A percentile compares a stretch with the other conserved stretches of the same genome.
These are phyloP conservation scores for Yamadazyma oceani DNA, from an alignment of 1,139 yeast genomes.

Conservation along the genomic window DNA sequence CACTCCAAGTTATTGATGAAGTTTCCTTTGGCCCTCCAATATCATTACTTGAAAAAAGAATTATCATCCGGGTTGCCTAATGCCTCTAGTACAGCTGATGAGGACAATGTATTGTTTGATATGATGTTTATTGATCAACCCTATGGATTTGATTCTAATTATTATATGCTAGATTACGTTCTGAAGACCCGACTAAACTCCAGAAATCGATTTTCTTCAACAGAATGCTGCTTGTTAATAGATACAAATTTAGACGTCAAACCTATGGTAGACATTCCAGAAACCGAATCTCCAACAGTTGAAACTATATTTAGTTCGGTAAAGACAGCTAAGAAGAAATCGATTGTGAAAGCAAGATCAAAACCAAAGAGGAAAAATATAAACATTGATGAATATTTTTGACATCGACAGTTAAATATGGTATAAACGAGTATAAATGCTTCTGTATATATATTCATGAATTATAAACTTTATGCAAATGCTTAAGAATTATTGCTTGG, in stretches of 20 bases:
- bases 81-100: not conserved
- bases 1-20: constrained; percentile 16
- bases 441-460: constrained; percentile 1
- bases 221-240: constrained; percentile 8
- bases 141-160: constrained; percentile 6
- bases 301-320: constrained; percentile 7
- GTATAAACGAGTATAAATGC: no score
- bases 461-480: constrained; percentile 1
- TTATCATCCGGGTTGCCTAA: constrained; percentile 6
- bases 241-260: constrained; percentile 9
- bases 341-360: constrained; percentile 5
- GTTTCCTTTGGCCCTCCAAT: constrained; percentile 30
- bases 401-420: no score
- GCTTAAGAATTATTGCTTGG: constrained; percentile 2
- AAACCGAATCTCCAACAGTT: not conserved
- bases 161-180: constrained; percentile 8
- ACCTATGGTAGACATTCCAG: constrained; percentile 1
- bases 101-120: constrained; percentile 18
- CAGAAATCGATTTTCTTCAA: constrained; percentile 5
- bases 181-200: constrained; percentile 8
- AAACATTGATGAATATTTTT: constrained; percentile 5
- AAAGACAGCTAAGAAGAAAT: constrained; percentile 4
- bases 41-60: constrained; percentile 18
- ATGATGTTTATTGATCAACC: constrained; percentile 19
- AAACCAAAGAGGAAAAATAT: constrained; percentile 8